These are phyloP conservation scores for Blastobotrys apis DNA, from an alignment of 1,139 yeast species.

Conservation along the genomic window DNA sequence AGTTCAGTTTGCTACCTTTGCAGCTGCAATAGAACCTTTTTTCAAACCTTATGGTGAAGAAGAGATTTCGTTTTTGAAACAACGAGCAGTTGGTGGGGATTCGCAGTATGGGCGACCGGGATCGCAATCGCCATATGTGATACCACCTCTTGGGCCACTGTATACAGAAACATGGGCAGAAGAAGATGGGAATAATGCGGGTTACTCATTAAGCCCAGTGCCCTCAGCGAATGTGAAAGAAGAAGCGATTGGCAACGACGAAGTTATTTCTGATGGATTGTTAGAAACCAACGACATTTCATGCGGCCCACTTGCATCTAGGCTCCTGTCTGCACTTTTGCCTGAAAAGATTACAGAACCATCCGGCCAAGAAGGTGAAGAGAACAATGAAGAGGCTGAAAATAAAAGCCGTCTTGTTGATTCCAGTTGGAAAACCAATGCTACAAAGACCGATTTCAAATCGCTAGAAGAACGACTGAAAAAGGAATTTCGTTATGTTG, in stretches of 20 bases:
- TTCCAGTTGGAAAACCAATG: slow-evolving; percentile 42
- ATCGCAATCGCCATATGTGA: slow-evolving; percentile 40
- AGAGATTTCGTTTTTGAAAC: slow-evolving; percentile 69
- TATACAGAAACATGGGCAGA: slow-evolving; percentile 84
- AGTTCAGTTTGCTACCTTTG: slow-evolving; percentile 86
- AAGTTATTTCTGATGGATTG: slow-evolving; percentile 54
- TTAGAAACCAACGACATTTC: slow-evolving; percentile 64
- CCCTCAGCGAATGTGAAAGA: slow-evolving; percentile 20
- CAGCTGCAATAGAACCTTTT: slow-evolving; percentile 78
- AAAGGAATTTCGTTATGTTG: slow-evolving; percentile 84
- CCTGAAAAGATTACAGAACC: slow-evolving; percentile 46
- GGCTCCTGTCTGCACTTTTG: slow-evolving; percentile 76
- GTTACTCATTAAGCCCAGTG: slow-evolving; percentile 40
- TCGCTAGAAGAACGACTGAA: slow-evolving; percentile 83
- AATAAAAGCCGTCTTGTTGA: slow-evolving; percentile 24
- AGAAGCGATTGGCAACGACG: slow-evolving; percentile 57
- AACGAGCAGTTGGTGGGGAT: slow-evolving; percentile 39
- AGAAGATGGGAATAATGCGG: slow-evolving; percentile 55
- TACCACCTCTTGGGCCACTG: slow-evolving; percentile 80
- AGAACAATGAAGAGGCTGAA: neutral
- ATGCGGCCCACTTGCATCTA: slow-evolving; percentile 87
- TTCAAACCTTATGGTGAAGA: slow-evolving; percentile 75
- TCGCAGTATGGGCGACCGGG: slow-evolving; percentile 26
- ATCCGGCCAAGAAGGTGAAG: slow-evolving; percentile 20
- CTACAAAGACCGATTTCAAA: slow-evolving; percentile 59